phyloP scores from a whole-genome alignment of 108 stramenopile genomes.

The Cylindrotheca fusiformis region DNA sequence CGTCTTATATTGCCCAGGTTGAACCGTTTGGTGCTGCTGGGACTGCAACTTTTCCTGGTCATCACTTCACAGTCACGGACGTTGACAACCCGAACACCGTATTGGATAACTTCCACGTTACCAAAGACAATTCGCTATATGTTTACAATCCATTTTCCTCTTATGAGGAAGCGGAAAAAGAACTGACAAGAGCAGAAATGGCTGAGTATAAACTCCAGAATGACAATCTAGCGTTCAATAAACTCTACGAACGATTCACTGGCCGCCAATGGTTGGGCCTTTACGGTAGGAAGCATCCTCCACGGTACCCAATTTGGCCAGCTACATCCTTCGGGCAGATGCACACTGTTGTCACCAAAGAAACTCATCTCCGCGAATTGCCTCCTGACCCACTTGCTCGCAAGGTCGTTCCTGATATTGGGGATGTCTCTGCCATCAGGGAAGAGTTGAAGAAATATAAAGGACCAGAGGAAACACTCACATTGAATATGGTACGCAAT shows the following conservation, averaged over 20 bases:
- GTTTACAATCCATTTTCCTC: conserved; percentile 59
- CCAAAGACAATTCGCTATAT: conserved; percentile 40
- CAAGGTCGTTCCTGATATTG: neutral
- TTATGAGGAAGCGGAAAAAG: conserved; percentile 37
- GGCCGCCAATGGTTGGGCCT: conserved; percentile 47
- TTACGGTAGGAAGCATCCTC: conserved; percentile 29
- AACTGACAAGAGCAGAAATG: conserved; percentile 25
- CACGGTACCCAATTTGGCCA: conserved; percentile 45
- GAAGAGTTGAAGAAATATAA: conserved; percentile 46
- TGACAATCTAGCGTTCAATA: conserved; percentile 40
- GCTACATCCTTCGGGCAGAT: conserved; percentile 52
- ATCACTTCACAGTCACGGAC: conserved; percentile 33
- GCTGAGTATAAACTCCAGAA: conserved; percentile 45
- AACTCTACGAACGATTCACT: conserved; percentile 40
- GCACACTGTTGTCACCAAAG: conserved; percentile 34
- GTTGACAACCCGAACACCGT: conserved; percentile 10
- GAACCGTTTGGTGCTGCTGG: conserved; percentile 40
- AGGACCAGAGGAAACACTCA: conserved; percentile 24
- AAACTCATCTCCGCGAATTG: conserved; percentile 43
- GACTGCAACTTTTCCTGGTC: conserved; percentile 48
- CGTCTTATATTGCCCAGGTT: conserved; percentile 32
- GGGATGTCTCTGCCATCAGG: conserved; percentile 21
- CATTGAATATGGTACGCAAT: conserved; percentile 29
- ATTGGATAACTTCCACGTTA: conserved; percentile 19
- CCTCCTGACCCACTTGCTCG: conserved; percentile 23